Evolutionary conservation across 352 stramenopile genomes (phyloP).

Genomic region (Phytopythium ostracodes): DNA sequence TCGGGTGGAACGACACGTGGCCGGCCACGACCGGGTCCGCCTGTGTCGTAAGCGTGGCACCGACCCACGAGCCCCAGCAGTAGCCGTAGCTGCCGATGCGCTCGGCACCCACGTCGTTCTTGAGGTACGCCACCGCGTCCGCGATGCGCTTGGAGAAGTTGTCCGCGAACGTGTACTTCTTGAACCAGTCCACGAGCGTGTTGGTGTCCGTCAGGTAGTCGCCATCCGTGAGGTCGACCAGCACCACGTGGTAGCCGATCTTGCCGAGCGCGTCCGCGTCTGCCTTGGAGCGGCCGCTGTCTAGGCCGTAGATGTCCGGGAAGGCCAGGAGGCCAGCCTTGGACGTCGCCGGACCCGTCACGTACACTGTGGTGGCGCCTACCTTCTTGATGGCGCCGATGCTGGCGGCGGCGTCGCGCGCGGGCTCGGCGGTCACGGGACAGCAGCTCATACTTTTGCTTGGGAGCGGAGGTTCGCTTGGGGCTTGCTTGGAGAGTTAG

Average conservation of each 20-base stretch:
- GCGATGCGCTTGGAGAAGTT: constrained; percentile 54
- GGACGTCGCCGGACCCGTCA: constrained; percentile 55
- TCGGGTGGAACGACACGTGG: constrained; percentile 82
- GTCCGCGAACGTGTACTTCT: constrained; percentile 60
- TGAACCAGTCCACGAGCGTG: constrained; percentile 46
- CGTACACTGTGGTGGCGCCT: constrained; percentile 68
- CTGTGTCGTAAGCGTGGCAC: constrained; percentile 43
- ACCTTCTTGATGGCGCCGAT: constrained; percentile 59
- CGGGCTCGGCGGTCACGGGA: constrained; percentile 60
- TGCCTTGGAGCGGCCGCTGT: constrained; percentile 78
- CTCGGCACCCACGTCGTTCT: constrained; percentile 52
- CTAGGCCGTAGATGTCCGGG: constrained; percentile 74
- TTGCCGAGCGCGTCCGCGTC: constrained; percentile 71
- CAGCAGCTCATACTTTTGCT: constrained; percentile 63
- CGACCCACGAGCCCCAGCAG: constrained; percentile 81
- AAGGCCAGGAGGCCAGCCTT: constrained; percentile 66
- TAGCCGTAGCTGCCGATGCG: constrained; percentile 75
- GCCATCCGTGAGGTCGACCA: constrained; percentile 60
- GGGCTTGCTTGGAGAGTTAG: not conserved
- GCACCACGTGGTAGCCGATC: constrained; percentile 69
- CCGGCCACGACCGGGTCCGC: constrained; percentile 41
- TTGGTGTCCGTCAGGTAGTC: constrained; percentile 56
- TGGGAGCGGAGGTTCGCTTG: constrained; percentile 1
- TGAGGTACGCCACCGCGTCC: constrained; percentile 69
- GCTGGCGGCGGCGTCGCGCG: constrained; percentile 35